phyloP scores from a whole-genome alignment of 371 early-diverging fungal genomes.

The Amoeboradix gromovi region DNA sequence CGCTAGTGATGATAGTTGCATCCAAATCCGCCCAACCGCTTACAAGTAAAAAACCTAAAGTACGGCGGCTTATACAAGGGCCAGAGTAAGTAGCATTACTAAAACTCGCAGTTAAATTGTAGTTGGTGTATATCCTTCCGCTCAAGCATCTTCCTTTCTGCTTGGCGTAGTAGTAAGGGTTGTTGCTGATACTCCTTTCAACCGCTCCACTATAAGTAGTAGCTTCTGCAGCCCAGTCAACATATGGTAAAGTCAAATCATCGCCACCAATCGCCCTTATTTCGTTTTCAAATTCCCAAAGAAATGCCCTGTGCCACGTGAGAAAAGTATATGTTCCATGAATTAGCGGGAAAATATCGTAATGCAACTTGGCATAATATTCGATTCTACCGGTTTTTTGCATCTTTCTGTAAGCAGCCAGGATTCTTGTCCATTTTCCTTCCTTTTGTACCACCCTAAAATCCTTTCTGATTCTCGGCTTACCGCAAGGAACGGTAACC shows the following conservation, averaged over 20 bases:
- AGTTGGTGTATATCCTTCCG: neutral
- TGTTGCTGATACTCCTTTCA: neutral
- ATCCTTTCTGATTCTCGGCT: neutral
- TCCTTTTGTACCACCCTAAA: neutral
- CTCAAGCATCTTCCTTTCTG: neutral
- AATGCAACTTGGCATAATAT: neutral
- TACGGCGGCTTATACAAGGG: neutral
- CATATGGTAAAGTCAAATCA: neutral
- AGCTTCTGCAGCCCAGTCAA: neutral
- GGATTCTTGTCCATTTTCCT: neutral
- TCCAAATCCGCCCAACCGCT: neutral
- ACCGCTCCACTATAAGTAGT: neutral
- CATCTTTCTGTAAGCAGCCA: neutral
- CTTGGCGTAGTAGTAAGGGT: neutral
- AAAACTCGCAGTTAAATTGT: neutral
- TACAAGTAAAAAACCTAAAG: neutral
- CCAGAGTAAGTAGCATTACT: neutral
- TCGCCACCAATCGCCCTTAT: neutral
- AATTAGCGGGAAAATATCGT: neutral
- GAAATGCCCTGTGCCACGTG: neutral
- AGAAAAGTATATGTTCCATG: neutral
- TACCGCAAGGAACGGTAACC: neutral
- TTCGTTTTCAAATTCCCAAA: neutral
- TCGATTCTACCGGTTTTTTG: neutral
- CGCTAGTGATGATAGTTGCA: neutral